Evolutionary conservation across 2,329 filamentous ascomycete genomes (phyloP).

Genomic region (Fusarium sp.): DNA sequence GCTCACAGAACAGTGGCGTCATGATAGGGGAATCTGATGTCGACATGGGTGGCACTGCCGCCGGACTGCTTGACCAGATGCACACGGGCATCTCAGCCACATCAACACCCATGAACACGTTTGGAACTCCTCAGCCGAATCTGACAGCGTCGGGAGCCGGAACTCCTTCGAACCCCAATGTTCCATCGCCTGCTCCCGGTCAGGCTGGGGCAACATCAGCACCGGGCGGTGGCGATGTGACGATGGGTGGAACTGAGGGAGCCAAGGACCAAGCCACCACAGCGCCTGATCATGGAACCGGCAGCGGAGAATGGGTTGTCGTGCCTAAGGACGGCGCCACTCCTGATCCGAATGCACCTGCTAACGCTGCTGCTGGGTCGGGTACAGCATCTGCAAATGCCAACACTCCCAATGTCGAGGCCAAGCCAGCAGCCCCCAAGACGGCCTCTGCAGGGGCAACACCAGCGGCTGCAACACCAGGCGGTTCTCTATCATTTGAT

Average conservation of each 20-base stretch:
- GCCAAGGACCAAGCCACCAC: conserved; percentile 53
- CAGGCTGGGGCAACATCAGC: conserved; percentile 36
- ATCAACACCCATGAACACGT: conserved; percentile 71
- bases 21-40: conserved; percentile 71
- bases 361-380: conserved; percentile 27
- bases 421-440: conserved; percentile 39
- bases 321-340: conserved; percentile 72
- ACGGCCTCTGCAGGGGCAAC: conserved; percentile 38
- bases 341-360: conserved; percentile 49
- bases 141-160: conserved; percentile 69
- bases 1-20: conserved; percentile 67
- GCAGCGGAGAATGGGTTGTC: conserved; percentile 79
- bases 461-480: conserved; percentile 50
- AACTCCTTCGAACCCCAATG: conserved; percentile 65
- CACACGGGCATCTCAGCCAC: conserved; percentile 70
- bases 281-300: conserved; percentile 63
- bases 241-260: conserved; percentile 65
- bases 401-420: conserved; percentile 49
- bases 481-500: conserved; percentile 61
- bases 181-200: conserved; percentile 58
- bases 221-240: conserved; percentile 50
- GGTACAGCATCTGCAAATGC: conserved; percentile 34
- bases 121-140: conserved; percentile 71
- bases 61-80: conserved; percentile 76
- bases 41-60: conserved; percentile 74